Evolutionary conservation across 495 filamentous ascomycete genomes (phyloP), one percentile per base, ranked within the genome.

Genomic region (Penicillium bovifimosum): DNA sequence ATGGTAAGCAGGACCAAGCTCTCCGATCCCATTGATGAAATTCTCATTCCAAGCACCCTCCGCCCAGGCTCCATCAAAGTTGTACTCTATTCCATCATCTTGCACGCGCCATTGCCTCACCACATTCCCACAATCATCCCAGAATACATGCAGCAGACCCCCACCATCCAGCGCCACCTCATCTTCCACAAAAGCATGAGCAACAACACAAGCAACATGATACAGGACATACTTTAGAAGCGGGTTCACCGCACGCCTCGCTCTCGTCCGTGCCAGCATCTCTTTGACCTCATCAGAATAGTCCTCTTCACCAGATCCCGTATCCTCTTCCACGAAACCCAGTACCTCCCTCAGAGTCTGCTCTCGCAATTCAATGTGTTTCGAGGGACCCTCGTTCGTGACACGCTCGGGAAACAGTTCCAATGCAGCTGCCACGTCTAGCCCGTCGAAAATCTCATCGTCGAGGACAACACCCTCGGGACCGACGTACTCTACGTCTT

Each of bases 141-240:
- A 45, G 41, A 53, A 53, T 13, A 53, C 41, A 47, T 53, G 41
- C 34, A 53, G 47, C 13, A 47, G 24, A 32, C 50, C 50, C 27
- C 51, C 51, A n/a, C 51, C 51, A 47, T 40, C 39, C 7, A 40
- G 7, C 14, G 42, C 51, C 1, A 39, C 51, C 6, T 48, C 39
- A 46, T 43, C 32, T 27, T 56, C 52, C 11, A 50, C 52, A 39
- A 18, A 38, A 24, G 32, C 32, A 41, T 35, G 27, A 29, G 39
- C 45, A 44, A 51, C 71, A 36, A 53, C 51, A 53, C 60, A 83
- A 11, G 31, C 28, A 9, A 26, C 41, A 7, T 42, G 41, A 29
- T 42, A 42, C 11, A 29, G n/a, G 13, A 3, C 47, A 18, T 50
- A 50, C 13, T 34, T 48, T 10, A 41, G 17, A 39, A 17, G 26